Evolutionary conservation across 2,329 filamentous ascomycete genomes (phyloP).

Genomic region (Sporothrix globosa): DNA sequence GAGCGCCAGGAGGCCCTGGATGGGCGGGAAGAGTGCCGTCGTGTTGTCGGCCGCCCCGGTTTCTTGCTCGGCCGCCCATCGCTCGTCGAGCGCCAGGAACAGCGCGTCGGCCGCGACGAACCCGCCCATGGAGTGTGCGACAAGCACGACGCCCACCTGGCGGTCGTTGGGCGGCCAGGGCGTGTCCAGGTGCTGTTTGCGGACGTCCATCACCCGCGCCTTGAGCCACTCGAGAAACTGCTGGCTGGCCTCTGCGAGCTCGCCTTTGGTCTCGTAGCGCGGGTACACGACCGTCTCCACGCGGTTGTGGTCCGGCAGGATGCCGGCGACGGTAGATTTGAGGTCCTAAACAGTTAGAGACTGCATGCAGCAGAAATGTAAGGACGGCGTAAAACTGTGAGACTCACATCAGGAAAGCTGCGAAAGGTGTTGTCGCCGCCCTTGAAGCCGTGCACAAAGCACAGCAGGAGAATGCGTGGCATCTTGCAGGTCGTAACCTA

Average conservation of each 20-base stretch:
- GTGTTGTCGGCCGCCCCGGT: background rate
- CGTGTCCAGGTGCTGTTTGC: constrained; percentile 69
- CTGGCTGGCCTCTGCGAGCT: constrained; percentile 57
- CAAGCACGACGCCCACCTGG: constrained; percentile 75
- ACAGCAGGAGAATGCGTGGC: constrained; percentile 65
- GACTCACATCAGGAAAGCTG: constrained; percentile 60
- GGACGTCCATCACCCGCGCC: constrained; percentile 76
- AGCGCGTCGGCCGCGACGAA: constrained; percentile 83
- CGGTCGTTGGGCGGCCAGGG: constrained; percentile 79
- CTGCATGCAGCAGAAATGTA: too few species aligned
- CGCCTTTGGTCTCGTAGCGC: constrained; percentile 72
- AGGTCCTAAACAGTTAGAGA: constrained; percentile 50
- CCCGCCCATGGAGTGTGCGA: constrained; percentile 85
- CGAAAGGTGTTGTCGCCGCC: constrained; percentile 71
- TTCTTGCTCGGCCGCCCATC: constrained; percentile 42
- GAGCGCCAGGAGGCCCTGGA: constrained; percentile 79
- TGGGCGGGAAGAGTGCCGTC: constrained; percentile 69
- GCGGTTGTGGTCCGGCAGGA: constrained; percentile 28
- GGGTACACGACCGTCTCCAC: constrained; percentile 68
- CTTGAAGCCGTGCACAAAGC: constrained; percentile 79
- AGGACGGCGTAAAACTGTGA: constrained; percentile 47
- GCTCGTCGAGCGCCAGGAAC: constrained; percentile 70
- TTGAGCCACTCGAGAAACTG: constrained; percentile 65
- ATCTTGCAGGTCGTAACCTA: constrained; percentile 38
- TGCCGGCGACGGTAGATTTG: background rate